These are phyloP conservation scores for Fragaria ananassa DNA, from an alignment of 306 rosid genomes.

Conservation along the genomic window DNA sequence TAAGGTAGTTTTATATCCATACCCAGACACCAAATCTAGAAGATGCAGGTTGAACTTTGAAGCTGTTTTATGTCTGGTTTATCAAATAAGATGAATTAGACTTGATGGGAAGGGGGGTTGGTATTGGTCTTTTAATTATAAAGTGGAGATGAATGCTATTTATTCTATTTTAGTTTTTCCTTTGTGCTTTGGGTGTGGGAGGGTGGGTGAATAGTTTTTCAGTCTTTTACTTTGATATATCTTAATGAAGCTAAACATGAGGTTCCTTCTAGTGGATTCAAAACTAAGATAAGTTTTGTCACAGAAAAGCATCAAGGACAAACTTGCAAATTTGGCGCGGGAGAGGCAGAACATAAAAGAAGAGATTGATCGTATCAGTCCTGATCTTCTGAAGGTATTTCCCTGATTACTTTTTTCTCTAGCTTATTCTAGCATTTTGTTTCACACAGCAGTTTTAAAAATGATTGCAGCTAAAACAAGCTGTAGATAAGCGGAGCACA, in stretches of 20 bases:
- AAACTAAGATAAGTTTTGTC: slow-evolving; percentile 13
- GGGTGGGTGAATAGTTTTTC: background rate
- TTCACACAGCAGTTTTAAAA: slow-evolving; percentile 10
- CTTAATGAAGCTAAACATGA: background rate
- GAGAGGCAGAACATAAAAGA: slow-evolving; percentile 67
- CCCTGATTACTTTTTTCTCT: slow-evolving; percentile 17
- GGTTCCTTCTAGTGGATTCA: slow-evolving; percentile 21
- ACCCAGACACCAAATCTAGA: background rate
- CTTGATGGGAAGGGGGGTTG: background rate
- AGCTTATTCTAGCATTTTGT: slow-evolving; percentile 12
- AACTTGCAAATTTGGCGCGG: slow-evolving; percentile 58
- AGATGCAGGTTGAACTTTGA: background rate
- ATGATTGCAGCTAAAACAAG: slow-evolving; percentile 53
- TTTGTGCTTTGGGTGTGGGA: background rate
- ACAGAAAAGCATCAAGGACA: slow-evolving; percentile 89
- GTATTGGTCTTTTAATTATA: background rate
- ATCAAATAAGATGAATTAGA: background rate
- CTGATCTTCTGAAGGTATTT: slow-evolving; percentile 74
- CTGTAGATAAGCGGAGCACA: slow-evolving; percentile 59
- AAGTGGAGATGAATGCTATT: background rate
- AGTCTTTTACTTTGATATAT: background rate
- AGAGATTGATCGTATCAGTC: slow-evolving; percentile 74
- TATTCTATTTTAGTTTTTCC: background rate
- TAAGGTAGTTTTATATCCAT: background rate
- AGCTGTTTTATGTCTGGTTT: background rate